Conservation (phyloP, 306 rosid species). For the Prunus mume region DNA sequence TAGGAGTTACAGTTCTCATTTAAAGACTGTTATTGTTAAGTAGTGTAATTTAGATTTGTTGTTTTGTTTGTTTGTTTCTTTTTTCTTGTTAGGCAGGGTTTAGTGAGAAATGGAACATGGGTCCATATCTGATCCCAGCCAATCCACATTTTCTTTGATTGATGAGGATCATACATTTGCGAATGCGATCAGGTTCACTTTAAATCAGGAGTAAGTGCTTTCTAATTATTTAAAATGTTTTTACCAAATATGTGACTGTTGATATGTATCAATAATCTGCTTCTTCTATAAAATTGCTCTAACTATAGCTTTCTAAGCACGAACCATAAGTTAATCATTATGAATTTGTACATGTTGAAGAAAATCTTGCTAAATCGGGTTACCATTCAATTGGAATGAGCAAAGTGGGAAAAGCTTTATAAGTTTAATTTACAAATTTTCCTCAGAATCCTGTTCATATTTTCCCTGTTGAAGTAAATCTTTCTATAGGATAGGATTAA, state of each 20-base stretch:
- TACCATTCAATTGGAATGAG: not conserved
- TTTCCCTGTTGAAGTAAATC: not conserved
- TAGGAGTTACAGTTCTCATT: not conserved
- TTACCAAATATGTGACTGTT: not conserved
- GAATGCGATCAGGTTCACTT: conserved; percentile 59
- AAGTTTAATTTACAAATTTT: not conserved
- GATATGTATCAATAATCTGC: not conserved
- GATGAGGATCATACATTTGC: conserved; percentile 84
- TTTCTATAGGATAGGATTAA: not conserved
- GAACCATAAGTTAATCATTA: not conserved
- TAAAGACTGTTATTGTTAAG: no score
- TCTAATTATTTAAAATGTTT: not conserved
- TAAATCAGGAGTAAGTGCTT: conserved; percentile 71
- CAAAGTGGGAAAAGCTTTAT: not conserved
- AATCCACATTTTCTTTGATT: conserved; percentile 59
- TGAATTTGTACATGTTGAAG: not conserved
- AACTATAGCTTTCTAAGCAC: not conserved
- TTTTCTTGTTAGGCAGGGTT: not conserved
- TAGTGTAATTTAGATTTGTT: not conserved
- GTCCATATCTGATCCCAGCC: conserved; percentile 47
- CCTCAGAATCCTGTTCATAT: not conserved
- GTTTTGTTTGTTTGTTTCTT: not conserved
- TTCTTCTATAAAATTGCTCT: not conserved
- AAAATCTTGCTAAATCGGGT: not conserved
- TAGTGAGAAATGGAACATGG: conserved; percentile 57